These are phyloP conservation scores for Toxoplasma gondii DNA, from an alignment of 169 alveolate genomes.

Conservation along the genomic window DNA sequence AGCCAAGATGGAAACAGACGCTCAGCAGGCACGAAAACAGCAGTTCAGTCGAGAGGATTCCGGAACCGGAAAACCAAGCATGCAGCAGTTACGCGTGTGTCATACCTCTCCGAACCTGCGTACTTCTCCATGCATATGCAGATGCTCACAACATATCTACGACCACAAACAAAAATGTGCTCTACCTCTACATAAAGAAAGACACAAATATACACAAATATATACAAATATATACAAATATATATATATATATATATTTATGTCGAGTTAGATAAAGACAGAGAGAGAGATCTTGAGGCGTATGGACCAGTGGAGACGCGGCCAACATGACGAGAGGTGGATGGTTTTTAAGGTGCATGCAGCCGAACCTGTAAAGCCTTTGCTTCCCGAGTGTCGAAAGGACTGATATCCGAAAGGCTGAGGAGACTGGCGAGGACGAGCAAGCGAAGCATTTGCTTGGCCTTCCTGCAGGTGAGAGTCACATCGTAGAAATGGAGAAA, in stretches of 20 bases:
- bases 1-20: not conserved
- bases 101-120: no score
- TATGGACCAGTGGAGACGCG: no score
- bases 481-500: not conserved
- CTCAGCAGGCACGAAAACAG: not conserved
- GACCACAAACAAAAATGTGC: not conserved
- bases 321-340: no score
- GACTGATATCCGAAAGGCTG: not conserved
- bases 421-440: conserved; percentile 3
- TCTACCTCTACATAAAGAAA: not conserved
- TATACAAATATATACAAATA: not conserved
- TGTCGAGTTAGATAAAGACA: not conserved
- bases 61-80: no score
- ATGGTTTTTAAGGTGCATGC: no score
- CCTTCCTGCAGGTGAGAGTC: not conserved
- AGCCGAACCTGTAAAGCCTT: not conserved
- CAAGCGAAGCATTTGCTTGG: not conserved
- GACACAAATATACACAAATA: not conserved
- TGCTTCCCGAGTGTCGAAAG: conserved; percentile 22
- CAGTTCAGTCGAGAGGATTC: no score
- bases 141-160: not conserved
- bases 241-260: not conserved
- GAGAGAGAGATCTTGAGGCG: not conserved
- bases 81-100: no score
- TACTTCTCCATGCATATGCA: no score